Conservation (phyloP, 768 basidiomycete species). For the Mycena filopes region DNA sequence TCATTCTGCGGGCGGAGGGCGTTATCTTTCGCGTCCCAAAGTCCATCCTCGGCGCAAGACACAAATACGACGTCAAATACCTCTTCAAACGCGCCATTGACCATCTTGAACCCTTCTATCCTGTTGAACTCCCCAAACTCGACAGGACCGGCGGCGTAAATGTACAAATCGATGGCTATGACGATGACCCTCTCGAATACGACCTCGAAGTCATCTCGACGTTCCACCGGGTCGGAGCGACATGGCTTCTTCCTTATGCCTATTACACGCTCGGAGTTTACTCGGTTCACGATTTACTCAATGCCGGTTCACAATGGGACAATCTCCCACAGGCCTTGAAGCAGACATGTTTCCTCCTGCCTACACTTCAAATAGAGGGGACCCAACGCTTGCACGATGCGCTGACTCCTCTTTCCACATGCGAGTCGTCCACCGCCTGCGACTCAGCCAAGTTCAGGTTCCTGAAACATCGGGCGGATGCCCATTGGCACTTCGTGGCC, state of each 20-base stretch:
- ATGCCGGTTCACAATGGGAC: not conserved
- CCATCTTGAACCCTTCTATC: constrained; percentile 6
- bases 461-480: not conserved
- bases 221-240: not conserved
- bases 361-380: not conserved
- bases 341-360: not conserved
- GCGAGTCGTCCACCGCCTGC: not conserved
- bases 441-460: not conserved
- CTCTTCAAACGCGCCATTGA: constrained; percentile 2
- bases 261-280: not conserved
- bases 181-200: no score
- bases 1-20: not conserved
- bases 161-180: no score
- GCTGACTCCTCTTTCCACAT: not conserved
- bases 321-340: not conserved
- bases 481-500: no score
- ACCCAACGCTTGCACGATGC: not conserved
- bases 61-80: constrained; percentile 20
- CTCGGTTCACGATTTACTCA: not conserved
- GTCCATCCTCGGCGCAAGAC: constrained; percentile 14
- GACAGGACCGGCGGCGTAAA: no score
- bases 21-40: constrained; percentile 2
- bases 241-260: constrained; percentile 6
- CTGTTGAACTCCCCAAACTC: not conserved
- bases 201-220: not conserved